Evolutionary conservation across 2,329 filamentous ascomycete genomes (phyloP).

Genomic region (Colletotrichum sublineola): DNA sequence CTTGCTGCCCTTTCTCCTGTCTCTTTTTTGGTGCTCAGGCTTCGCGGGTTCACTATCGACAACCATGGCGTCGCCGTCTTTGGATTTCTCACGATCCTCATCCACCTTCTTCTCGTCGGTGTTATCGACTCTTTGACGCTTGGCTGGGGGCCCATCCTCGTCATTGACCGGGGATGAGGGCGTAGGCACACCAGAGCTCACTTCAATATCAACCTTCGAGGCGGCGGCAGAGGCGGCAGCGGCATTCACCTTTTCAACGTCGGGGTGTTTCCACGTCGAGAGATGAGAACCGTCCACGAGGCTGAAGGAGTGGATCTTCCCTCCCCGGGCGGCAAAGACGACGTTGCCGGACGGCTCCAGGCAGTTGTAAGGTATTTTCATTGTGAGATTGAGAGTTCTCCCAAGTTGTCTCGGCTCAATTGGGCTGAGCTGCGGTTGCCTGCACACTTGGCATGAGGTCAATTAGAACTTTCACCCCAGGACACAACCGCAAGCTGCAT

Average conservation of each 20-base stretch:
- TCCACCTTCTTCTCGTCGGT: conserved; percentile 50
- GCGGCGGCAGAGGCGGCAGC: conserved; percentile 44
- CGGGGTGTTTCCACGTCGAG: conserved; percentile 71
- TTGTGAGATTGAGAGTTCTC: conserved; percentile 43
- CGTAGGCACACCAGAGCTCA: conserved; percentile 44
- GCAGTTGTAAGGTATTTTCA: conserved; percentile 75
- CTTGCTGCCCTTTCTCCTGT: conserved; percentile 44
- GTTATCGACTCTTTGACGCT: conserved; percentile 57
- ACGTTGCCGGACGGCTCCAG: conserved; percentile 67
- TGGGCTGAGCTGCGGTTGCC: conserved; percentile 15
- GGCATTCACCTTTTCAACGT: conserved; percentile 51
- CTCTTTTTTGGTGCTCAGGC: conserved; percentile 47
- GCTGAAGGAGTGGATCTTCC: conserved; percentile 77
- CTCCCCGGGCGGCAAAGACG: conserved; percentile 81
- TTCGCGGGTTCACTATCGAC: conserved; percentile 44
- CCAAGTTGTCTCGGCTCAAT: conserved; percentile 6
- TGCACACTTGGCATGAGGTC: background rate
- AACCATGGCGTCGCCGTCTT: conserved; percentile 43
- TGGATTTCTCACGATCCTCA: conserved; percentile 43
- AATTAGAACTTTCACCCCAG: conserved; percentile 36
- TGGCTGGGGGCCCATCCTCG: conserved; percentile 55
- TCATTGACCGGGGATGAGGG: conserved; percentile 27
- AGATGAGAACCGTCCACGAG: conserved; percentile 69
- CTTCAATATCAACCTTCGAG: conserved; percentile 47
- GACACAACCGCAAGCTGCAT: conserved; percentile 10